Evolutionary conservation across 2,329 filamentous ascomycete species (phyloP), one percentile per base, ranked within the genome.

Genomic region (Escovopsis sp.): DNA sequence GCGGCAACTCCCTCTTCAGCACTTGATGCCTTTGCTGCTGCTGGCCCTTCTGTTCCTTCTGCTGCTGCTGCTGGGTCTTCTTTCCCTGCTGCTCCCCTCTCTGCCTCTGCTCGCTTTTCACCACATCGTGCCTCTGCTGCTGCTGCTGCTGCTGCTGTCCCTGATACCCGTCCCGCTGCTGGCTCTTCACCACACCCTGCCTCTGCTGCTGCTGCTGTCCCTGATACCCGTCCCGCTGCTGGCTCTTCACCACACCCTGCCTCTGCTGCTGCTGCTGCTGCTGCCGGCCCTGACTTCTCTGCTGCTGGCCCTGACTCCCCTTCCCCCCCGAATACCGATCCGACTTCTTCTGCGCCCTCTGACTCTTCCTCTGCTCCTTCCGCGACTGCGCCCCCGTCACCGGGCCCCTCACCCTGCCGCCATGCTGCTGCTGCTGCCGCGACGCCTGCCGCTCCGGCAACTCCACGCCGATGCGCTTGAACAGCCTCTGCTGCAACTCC

Each of bases 281-380:
- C 14, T 36, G 4, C 25, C 19, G 26, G 33, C 26, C 15, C 15
- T 15, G 35, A 30, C 37, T 33, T 26, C n/a, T 9, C 4, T 11
- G 9, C 7, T n/a, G n/a, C n/a, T n/a, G n/a, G n/a, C n/a, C 11
- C 12, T 17, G 38, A 4, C 23, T 25, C 23, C 33, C 23, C 14
- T 16, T 14, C 9, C 28, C 29, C 12, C 32, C 43, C 10, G 44
- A 32, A 15, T 42, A 39, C 26, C 52, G 45, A 12, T 61, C 60
- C 19, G 54, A 48, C 52, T 72, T 79, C 53, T 75, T 80, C 45
- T 72, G 63, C 16, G 63, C 58, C 36, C 80, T 67, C 45, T 80
- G 72, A 13, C 68, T 68, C 50, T 77, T 83, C 37, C 81, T 69
- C 39, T 71, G 67, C 36, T 80, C 75, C 58, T 81, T 82, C 44